Evolutionary conservation across 2,329 filamentous ascomycete genomes (phyloP).

Genomic region (Colletotrichum phormii): DNA sequence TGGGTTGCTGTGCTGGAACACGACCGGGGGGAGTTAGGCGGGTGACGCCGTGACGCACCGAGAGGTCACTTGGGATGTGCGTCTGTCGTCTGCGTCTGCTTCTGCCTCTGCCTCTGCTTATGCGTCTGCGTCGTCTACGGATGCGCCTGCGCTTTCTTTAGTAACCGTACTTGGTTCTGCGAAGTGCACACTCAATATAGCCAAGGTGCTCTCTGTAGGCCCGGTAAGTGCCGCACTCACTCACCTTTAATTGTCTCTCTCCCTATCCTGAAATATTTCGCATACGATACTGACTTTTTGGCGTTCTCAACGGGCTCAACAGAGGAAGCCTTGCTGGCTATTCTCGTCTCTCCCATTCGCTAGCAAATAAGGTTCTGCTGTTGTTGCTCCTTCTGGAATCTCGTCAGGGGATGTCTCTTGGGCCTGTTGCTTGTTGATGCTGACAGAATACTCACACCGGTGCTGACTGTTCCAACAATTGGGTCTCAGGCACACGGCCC

Average conservation of each 20-base stretch:
- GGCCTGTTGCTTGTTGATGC: conserved; percentile 3
- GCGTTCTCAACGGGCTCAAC: not conserved
- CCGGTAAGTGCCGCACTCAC: not conserved
- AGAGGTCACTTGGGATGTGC: not conserved
- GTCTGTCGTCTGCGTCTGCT: not conserved
- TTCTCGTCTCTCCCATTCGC: not conserved
- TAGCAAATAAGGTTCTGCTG: not conserved
- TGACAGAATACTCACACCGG: not conserved
- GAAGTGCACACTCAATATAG: not conserved
- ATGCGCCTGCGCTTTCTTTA: not conserved
- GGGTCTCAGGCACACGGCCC: not conserved
- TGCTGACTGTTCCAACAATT: not conserved
- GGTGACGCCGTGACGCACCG: not conserved
- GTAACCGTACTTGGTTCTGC: not conserved
- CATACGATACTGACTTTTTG: not conserved
- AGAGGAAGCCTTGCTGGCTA: not conserved
- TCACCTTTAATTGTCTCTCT: not conserved
- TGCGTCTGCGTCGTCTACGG: too few species aligned
- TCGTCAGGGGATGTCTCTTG: not conserved
- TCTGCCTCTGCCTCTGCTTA: too few species aligned
- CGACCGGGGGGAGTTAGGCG: conserved; percentile 11
- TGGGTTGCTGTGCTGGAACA: conserved; percentile 32
- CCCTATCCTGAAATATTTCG: not conserved
- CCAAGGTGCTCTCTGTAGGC: too few species aligned
- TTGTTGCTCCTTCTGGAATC: not conserved